These are phyloP conservation scores for Colletotrichum lentis DNA, from an alignment of 2,329 filamentous ascomycete genomes.

Conservation along the genomic window DNA sequence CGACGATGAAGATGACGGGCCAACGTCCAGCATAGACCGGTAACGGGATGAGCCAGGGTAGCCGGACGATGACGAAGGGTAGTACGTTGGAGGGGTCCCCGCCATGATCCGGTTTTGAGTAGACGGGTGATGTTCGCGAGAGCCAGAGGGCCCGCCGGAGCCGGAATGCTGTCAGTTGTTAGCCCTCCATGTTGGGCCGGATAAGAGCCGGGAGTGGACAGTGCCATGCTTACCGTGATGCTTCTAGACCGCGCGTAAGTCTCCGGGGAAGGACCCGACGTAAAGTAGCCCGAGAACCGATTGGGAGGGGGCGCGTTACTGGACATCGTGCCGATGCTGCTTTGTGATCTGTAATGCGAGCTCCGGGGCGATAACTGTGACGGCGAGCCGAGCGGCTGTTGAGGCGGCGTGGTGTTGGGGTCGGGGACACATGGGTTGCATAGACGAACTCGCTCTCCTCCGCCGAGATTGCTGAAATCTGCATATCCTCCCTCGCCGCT, in stretches of 20 bases:
- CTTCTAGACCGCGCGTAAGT: slow-evolving; percentile 43
- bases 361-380: slow-evolving; percentile 48
- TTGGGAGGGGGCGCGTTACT: slow-evolving; percentile 43
- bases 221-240: slow-evolving; percentile 21
- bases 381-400: slow-evolving; percentile 49
- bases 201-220: neutral
- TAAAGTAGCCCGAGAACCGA: slow-evolving; percentile 51
- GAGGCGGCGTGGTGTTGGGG: slow-evolving; percentile 66
- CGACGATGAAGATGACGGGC: slow-evolving; percentile 48
- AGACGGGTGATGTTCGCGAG: slow-evolving; percentile 47
- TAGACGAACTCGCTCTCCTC: slow-evolving; percentile 66
- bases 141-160: slow-evolving; percentile 39
- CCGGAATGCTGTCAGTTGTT: slow-evolving; percentile 41
- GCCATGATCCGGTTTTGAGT: slow-evolving; percentile 53
- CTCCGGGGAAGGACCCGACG: slow-evolving; percentile 46
- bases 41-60: slow-evolving; percentile 40
- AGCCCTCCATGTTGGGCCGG: slow-evolving; percentile 28
- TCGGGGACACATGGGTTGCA: slow-evolving; percentile 71
- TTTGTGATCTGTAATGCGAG: slow-evolving; percentile 57
- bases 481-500: slow-evolving; percentile 53
- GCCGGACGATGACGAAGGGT: slow-evolving; percentile 42
- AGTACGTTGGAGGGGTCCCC: slow-evolving; percentile 50
- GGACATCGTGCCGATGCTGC: slow-evolving; percentile 50
- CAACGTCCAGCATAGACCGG: slow-evolving; percentile 47
- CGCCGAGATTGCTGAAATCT: slow-evolving; percentile 57